phyloP scores from a whole-genome alignment of 371 early-diverging fungal genomes.

The Rhizopus arrhizus region DNA sequence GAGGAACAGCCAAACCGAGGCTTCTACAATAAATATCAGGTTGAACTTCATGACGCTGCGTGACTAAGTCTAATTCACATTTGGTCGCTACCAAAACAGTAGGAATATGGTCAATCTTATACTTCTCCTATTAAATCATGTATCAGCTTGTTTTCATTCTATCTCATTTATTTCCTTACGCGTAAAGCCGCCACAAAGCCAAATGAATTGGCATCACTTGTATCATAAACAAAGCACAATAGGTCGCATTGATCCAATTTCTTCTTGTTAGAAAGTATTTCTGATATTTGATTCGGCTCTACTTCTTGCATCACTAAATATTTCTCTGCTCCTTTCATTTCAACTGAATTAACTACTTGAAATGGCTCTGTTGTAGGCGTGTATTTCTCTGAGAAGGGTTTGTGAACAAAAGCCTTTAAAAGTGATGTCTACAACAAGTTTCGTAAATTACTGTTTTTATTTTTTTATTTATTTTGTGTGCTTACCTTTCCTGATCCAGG shows the following conservation, averaged over 20 bases:
- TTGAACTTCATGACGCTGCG: conserved; percentile 69
- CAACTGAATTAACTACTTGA: conserved; percentile 91
- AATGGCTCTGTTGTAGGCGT: conserved; percentile 75
- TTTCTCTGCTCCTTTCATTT: conserved; percentile 90
- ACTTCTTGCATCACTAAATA: conserved; percentile 95
- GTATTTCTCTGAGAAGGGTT: conserved; percentile 76
- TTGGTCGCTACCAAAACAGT: conserved; percentile 92
- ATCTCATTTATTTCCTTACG: conserved; percentile 46
- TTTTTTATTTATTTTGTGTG: background rate
- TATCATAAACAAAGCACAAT: conserved; percentile 92
- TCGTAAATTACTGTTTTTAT: background rate
- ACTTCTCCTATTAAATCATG: conserved; percentile 63
- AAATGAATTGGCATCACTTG: conserved; percentile 92
- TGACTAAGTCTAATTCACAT: conserved; percentile 88
- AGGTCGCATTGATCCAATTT: conserved; percentile 88
- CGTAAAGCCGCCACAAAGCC: conserved; percentile 83
- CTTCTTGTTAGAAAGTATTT: conserved; percentile 76
- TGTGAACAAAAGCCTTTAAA: conserved; percentile 81
- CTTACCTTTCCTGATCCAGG: conserved; percentile 89
- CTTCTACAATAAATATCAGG: conserved; percentile 93
- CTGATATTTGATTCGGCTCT: conserved; percentile 75
- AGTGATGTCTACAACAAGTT: conserved; percentile 69
- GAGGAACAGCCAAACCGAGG: conserved; percentile 81
- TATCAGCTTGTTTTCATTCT: background rate
- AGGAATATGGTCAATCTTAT: conserved; percentile 82